Base-by-base conservation (phyloP, 176 grass and related monocot species). In the Aechmea fasciata region DNA sequence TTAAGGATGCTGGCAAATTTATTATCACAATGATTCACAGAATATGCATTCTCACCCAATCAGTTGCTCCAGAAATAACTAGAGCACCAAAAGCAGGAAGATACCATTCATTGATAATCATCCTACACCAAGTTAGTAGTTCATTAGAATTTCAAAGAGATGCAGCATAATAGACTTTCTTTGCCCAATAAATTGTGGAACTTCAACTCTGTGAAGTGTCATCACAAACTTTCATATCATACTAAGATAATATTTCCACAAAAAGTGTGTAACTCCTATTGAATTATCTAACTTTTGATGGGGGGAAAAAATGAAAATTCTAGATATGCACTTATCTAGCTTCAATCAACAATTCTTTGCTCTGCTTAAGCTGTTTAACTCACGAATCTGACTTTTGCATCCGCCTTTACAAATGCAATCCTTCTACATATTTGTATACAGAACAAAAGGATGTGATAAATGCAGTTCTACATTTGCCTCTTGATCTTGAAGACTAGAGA, bases 41-140 rank as follows among this genome's bases (percentile, higher is more conserved):
- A 63, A 17, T 47, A 85, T 70, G 29, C 29, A 33, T 64, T 12
- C 79, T 69, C 77, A 96, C 93, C 93, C 93, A 96, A 82, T 96
- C 93, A 79, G 85, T 92, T 77, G 93, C 83, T 63, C 89, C 89
- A 76, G 93, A 91, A 15, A 96, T 52, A 48, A 76, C 82, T 66
- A 96, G 63, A 14, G 83, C 68, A 81, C 83, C 86, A 72, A 96
- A 89, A 73, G 93, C 93, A 76, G 93, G 86, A 76, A 92, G 69
- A 82, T 92, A 96, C 93, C 85, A 89, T 63, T 89, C 86, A 63
- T 85, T 86, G 28, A 96, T 71, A 20, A 96, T 89, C 88, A 96
- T 92, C 93, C 93, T 96, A 66, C 59, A 79, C 48, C 11, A 48
- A 68, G 64, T 50, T 5, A n/a, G 47, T 50, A 61, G 23, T 70